A percentile compares a stretch with the other conserved stretches of the same genome.
Evolutionary conservation across 225 moss, liverwort and hornwort genomes (phyloP).

Genomic region (Pleurozium schreberi): DNA sequence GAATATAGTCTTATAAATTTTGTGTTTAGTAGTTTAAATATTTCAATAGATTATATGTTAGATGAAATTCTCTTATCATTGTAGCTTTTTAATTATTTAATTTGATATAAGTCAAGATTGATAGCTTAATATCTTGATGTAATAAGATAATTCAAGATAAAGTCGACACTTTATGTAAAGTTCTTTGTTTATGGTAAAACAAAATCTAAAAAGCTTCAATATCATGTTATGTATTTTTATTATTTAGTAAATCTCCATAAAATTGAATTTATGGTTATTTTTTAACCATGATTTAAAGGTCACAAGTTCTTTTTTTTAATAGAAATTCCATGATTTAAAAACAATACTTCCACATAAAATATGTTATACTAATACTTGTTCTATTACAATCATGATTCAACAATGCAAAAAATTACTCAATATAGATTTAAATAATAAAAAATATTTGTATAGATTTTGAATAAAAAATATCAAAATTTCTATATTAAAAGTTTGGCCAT

Average conservation of each 20-base stretch:
- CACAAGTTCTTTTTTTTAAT: not conserved
- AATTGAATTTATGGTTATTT: not conserved
- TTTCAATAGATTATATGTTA: not conserved
- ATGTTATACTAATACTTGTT: not conserved
- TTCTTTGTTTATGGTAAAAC: too few species aligned
- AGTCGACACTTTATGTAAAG: not conserved
- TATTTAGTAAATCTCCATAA: too few species aligned
- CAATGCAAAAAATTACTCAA: not conserved
- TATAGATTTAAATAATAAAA: not conserved
- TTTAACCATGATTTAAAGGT: not conserved
- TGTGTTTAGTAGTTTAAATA: too few species aligned
- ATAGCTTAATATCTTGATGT: not conserved
- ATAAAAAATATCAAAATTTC: too few species aligned
- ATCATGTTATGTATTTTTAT: not conserved
- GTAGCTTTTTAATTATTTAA: not conserved
- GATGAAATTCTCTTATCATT: not conserved
- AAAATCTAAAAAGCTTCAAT: not conserved
- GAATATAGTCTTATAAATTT: too few species aligned
- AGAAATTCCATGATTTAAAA: not conserved
- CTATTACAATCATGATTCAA: not conserved
- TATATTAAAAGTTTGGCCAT: accelerated
- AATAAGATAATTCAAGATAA: not conserved
- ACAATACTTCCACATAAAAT: not conserved
- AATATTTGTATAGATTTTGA: not conserved
- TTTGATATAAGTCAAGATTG: not conserved